Evolutionary conservation across 192 early-diverging fungal species (phyloP).

Genomic region (Coemansia sp.): DNA sequence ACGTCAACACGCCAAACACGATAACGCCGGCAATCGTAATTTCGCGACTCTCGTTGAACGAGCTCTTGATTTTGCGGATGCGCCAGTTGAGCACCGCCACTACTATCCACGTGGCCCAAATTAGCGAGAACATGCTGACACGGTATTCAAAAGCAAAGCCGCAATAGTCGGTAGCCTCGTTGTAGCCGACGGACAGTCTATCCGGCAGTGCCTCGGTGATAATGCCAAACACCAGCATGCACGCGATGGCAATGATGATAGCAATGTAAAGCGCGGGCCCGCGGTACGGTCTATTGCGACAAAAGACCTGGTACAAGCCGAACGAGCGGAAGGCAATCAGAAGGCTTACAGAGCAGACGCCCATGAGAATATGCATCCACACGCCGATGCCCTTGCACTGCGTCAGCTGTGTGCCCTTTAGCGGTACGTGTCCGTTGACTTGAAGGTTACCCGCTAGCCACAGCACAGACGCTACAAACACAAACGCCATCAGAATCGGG

Average conservation of each 20-base stretch:
- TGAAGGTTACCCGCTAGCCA: constrained; percentile 56
- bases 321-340: constrained; percentile 21
- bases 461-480: constrained; percentile 30
- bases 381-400: constrained; percentile 49
- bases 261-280: not conserved
- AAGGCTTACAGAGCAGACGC: constrained; percentile 30
- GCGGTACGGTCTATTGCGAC: constrained; percentile 4
- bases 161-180: constrained; percentile 24
- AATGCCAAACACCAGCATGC: constrained; percentile 31
- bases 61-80: constrained; percentile 52
- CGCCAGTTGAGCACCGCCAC: constrained; percentile 37
- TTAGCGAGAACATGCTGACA: constrained; percentile 29
- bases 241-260: constrained; percentile 5
- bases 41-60: constrained; percentile 54
- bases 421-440: constrained; percentile 50
- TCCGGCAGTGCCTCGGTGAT: constrained; percentile 31
- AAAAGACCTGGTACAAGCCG: not conserved
- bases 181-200: constrained; percentile 17
- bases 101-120: constrained; percentile 43
- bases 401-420: constrained; percentile 9
- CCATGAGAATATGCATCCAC: constrained; percentile 48
- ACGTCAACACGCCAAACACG: constrained; percentile 33
- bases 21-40: constrained; percentile 25
- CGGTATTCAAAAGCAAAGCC: constrained; percentile 25
- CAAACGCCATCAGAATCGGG: constrained; percentile 45